Conservation (phyloP, 805 yeast species). For the Debaryomyces hansenii region DNA sequence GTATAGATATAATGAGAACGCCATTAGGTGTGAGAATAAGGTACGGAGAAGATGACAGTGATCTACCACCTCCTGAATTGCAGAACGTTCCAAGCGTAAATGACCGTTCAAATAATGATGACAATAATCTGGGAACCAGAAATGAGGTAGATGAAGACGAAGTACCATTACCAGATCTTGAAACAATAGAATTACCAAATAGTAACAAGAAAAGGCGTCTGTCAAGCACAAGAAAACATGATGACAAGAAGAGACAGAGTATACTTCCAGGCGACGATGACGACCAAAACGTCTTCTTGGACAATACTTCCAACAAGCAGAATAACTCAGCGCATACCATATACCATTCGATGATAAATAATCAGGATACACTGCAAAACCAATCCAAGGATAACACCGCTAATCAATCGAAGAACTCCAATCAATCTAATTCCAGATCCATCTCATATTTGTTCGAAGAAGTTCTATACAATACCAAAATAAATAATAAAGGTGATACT, state of each 20-base stretch:
- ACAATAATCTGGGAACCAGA: neutral
- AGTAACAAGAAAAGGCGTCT: slow-evolving; percentile 2
- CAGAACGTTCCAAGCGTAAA: slow-evolving; percentile 6
- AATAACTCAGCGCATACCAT: slow-evolving; percentile 28
- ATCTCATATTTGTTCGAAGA: slow-evolving; percentile 35
- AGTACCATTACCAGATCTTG: slow-evolving; percentile 19
- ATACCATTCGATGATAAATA: slow-evolving; percentile 27
- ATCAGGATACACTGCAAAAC: slow-evolving; percentile 3
- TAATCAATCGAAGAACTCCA: slow-evolving; percentile 6
- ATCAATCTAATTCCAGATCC: slow-evolving; percentile 24
- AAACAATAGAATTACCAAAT: slow-evolving; percentile 17
- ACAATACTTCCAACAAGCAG: slow-evolving; percentile 13
- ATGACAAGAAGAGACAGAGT: slow-evolving; percentile 10
- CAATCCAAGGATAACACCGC: slow-evolving; percentile 5
- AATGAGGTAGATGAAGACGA: slow-evolving; percentile 15
- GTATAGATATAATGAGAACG: slow-evolving; percentile 21
- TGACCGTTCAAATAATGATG: neutral
- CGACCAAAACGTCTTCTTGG: slow-evolving; percentile 36
- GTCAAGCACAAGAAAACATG: neutral
- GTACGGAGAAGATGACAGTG: slow-evolving; percentile 29
- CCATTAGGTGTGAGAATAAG: slow-evolving; percentile 22
- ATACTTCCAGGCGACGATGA: slow-evolving; percentile 13
- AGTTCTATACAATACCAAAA: slow-evolving; percentile 12
- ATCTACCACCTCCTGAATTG: slow-evolving; percentile 26
- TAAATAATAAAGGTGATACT: neutral